Evolutionary conservation across 257 asterid species (phyloP).

Genomic region (Echium plantagineum): DNA sequence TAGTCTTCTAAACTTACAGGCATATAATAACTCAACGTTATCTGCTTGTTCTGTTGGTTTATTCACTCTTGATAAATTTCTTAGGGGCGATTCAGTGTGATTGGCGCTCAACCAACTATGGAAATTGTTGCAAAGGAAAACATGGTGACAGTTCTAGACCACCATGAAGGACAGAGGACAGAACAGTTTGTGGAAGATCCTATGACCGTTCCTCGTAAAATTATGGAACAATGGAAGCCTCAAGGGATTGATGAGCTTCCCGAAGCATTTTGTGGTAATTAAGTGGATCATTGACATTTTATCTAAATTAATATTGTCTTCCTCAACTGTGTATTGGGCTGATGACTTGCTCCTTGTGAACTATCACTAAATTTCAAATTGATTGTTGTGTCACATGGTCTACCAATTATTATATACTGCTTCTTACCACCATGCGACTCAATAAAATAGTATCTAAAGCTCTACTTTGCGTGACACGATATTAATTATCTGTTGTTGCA

Average conservation of each 20-base stretch:
- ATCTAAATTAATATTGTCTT: not conserved
- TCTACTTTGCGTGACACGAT: too few relatives aligned
- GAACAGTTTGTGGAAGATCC: conserved; percentile 85
- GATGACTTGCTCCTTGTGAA: too few relatives aligned
- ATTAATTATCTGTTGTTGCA: too few relatives aligned
- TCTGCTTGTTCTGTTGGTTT: too few relatives aligned
- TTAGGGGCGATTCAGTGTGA: conserved; percentile 86
- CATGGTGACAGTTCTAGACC: conserved; percentile 75
- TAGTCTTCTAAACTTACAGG: too few relatives aligned
- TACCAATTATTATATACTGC: too few relatives aligned
- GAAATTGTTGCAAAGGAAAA: conserved; percentile 87
- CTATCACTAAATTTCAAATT: too few relatives aligned
- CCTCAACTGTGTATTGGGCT: too few relatives aligned
- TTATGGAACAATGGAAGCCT: conserved; percentile 87
- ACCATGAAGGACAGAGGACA: conserved; percentile 38
- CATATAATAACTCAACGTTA: too few relatives aligned
- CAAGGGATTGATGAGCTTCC: conserved; percentile 90
- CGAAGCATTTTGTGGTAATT: conserved; percentile 84
- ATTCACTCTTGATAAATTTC: conserved; percentile 19
- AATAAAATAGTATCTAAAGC: too few relatives aligned
- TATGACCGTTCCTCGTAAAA: conserved; percentile 73
- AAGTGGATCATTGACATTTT: conserved; percentile 1
- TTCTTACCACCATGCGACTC: too few relatives aligned
- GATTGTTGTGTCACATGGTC: too few relatives aligned
- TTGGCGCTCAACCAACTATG: conserved; percentile 97